A percentile compares a stretch with the other conserved stretches of the same genome.
Conservation (phyloP, 2,329 filamentous ascomycete genomes). For the Akanthomyces muscarius region DNA sequence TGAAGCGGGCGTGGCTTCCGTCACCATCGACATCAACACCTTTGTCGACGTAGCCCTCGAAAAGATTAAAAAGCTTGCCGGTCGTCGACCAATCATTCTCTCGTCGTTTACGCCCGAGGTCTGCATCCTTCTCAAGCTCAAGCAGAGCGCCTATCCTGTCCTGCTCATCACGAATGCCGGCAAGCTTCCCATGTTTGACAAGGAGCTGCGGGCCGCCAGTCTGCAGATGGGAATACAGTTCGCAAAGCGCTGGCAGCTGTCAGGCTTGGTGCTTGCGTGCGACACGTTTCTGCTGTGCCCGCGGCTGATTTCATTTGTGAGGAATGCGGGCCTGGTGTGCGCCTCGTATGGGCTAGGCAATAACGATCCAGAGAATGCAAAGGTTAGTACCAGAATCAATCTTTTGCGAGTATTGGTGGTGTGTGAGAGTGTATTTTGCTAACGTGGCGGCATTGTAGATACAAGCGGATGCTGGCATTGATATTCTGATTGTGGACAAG, state of each 20-base stretch:
- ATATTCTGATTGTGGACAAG: conserved; percentile 20
- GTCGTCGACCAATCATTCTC: conserved; percentile 30
- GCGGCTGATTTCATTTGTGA: conserved; percentile 31
- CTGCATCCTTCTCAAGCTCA: conserved; percentile 30
- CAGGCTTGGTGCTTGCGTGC: conserved; percentile 34
- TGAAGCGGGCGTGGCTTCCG: conserved; percentile 30
- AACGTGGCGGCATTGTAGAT: neutral
- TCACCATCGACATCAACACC: conserved; percentile 36
- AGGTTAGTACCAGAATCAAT: conserved; percentile 7
- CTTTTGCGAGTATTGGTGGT: too few relatives aligned
- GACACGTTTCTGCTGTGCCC: conserved; percentile 35
- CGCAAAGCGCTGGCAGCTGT: conserved; percentile 34
- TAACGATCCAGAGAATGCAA: conserved; percentile 20
- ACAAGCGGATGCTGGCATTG: conserved; percentile 20
- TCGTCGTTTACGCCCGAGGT: conserved; percentile 35
- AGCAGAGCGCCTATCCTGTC: conserved; percentile 31
- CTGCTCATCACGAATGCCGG: conserved; percentile 33
- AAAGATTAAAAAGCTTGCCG: conserved; percentile 25
- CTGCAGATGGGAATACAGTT: conserved; percentile 36
- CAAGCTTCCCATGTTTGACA: conserved; percentile 26
- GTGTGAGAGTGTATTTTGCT: neutral
- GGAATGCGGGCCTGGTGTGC: conserved; percentile 30
- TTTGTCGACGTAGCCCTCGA: conserved; percentile 36
- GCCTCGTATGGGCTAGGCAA: conserved; percentile 35
- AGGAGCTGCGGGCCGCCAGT: conserved; percentile 33